Evolutionary conservation across 202 grass and related monocot genomes (phyloP).

Genomic region (Setaria viridis): DNA sequence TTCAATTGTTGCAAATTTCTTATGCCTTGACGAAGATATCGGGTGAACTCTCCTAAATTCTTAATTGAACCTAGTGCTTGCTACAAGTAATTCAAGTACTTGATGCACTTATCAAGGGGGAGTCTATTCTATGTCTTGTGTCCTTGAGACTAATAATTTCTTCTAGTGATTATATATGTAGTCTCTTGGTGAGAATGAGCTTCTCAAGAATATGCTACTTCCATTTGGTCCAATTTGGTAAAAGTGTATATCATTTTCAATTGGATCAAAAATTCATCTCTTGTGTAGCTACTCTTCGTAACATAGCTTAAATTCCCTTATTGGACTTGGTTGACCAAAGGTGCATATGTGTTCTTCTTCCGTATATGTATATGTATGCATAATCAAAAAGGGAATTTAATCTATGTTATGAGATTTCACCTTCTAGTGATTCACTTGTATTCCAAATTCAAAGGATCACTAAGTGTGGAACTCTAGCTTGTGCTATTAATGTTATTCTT

Average conservation of each 20-base stretch:
- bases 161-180: neutral
- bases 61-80: neutral
- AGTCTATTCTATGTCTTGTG: neutral
- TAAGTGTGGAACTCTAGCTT: no score
- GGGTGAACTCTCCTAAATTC: neutral
- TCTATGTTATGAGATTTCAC: no score
- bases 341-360: neutral
- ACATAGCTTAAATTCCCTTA: neutral
- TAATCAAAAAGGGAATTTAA: no score
- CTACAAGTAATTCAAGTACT: neutral
- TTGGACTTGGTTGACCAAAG: neutral
- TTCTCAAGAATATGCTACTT: neutral
- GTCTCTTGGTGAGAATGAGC: neutral
- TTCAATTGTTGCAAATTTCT: neutral
- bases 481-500: no score
- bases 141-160: neutral
- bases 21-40: neutral
- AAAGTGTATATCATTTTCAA: neutral
- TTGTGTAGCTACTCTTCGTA: neutral
- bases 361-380: neutral
- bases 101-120: neutral
- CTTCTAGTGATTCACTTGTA: no score
- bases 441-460: no score
- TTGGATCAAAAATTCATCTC: neutral
- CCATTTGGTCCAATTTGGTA: neutral